Evolutionary conservation across 2,329 filamentous ascomycete species (phyloP).

Genomic region (Fusarium verticillioides): DNA sequence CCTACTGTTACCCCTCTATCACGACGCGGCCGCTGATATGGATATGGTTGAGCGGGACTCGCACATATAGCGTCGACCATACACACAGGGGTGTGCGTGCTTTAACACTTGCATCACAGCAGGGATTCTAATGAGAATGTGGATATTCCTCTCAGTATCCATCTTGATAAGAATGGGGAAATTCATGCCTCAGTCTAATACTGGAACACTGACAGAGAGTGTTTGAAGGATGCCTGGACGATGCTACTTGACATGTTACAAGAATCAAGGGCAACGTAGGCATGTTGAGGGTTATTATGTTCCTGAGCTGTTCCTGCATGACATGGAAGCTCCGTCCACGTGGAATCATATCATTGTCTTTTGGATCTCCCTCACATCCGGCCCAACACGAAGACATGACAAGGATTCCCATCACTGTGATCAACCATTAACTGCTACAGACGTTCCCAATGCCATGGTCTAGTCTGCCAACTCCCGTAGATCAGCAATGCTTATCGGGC

Average conservation of each 20-base stretch:
- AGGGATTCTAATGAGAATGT: constrained; percentile 22
- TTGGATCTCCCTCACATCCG: constrained; percentile 3
- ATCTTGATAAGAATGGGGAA: constrained; percentile 31
- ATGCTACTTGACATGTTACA: background rate
- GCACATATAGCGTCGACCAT: constrained; percentile 12
- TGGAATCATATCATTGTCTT: constrained; percentile 35
- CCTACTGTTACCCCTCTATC: constrained; percentile 23
- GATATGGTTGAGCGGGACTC: constrained; percentile 22
- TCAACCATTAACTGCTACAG: constrained; percentile 5
- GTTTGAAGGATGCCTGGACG: constrained; percentile 7
- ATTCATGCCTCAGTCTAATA: constrained; percentile 16
- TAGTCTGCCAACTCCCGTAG: constrained; percentile 38
- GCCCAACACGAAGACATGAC: background rate
- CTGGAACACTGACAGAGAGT: constrained; percentile 3
- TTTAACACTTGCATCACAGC: background rate
- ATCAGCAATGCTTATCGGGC: constrained; percentile 40
- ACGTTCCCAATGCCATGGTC: constrained; percentile 29
- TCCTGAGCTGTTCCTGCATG: constrained; percentile 42
- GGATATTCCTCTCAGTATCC: constrained; percentile 7
- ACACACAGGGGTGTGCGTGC: constrained; percentile 33
- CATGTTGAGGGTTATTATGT: constrained; percentile 12
- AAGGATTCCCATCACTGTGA: constrained; percentile 20
- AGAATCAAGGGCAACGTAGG: constrained; percentile 8
- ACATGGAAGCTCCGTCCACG: constrained; percentile 34
- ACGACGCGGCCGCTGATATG: constrained; percentile 1